Base-by-base conservation (phyloP, 1,139 yeast genomes). In the Suhomyces chickasaworum region DNA sequence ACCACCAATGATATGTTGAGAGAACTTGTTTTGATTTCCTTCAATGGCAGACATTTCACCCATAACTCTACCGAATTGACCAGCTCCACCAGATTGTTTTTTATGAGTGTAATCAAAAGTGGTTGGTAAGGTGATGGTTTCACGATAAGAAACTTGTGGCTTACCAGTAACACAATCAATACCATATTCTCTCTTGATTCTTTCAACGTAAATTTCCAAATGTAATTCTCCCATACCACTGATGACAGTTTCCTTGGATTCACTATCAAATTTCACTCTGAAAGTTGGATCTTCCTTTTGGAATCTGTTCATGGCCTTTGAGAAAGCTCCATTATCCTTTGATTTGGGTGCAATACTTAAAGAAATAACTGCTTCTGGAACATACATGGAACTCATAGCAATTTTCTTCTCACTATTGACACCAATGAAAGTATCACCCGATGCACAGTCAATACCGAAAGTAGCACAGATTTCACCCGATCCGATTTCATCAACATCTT, bases 401-500 rank as follows among this genome's bases (percentile, higher is more conserved):
- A 87, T 86, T 55, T 84, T 77, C 50, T 83, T 74, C 39, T 80
- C 78, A 42, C 95, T 91, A 60, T 87, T 95, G 27, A 65, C 70
- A 18, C 75, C 75, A 44, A 96, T 86, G 69, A 93, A 93, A 8
- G 98, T 90, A 65, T 93, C 99, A 63, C 99, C 99, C 8, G 99
- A 95, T n/a, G 98, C 86, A 78, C 99, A 93, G 68, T 95, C 99
- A 58, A 93, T 87, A 70, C 99, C 99, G 61, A 95, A 93, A 52
- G 99, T 93, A 45, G 99, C 99, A 74, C 99, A 95, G 59, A 93
- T 93, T 73, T 93, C 99, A 66, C 99, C 99, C 37, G 99, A 93
- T 22, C 95, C 95, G 61, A 89, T 88, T 72, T 90, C 97, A 45
- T 85, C 89, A 43, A 90, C 95, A 66, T 93, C 99, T 73, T 91